Evolutionary conservation across 148 eudicot species (phyloP).

Genomic region (Chenopodium quinoa): DNA sequence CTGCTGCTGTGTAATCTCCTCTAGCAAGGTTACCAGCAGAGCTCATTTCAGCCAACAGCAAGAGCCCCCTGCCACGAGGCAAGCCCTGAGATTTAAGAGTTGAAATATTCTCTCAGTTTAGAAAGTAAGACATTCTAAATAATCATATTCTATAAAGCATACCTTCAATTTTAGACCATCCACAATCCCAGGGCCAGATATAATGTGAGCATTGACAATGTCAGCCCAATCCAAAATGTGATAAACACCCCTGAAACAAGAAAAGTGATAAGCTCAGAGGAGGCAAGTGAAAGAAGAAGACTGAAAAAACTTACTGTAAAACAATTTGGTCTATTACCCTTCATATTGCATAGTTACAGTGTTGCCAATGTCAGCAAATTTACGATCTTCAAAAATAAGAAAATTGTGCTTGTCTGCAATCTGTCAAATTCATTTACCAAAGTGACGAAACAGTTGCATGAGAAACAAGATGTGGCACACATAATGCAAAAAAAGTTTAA

Average conservation of each 20-base stretch:
- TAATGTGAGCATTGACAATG: conserved; percentile 86
- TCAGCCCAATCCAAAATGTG: conserved; percentile 97
- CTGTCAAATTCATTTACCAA: conserved; percentile 36
- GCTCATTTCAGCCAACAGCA: conserved; percentile 97
- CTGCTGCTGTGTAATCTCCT: conserved; percentile 94
- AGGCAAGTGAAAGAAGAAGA: not conserved
- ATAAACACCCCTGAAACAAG: conserved; percentile 65
- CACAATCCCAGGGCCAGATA: conserved; percentile 96
- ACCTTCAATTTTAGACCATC: conserved; percentile 92
- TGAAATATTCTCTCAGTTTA: not conserved
- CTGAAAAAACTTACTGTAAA: not conserved
- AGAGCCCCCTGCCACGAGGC: conserved; percentile 77
- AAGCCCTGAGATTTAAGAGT: conserved; percentile 48
- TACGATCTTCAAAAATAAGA: conserved; percentile 90
- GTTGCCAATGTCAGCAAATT: conserved; percentile 97
- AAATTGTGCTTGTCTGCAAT: conserved; percentile 93
- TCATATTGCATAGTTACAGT: conserved; percentile 95
- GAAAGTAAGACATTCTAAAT: not conserved
- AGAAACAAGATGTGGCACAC: not conserved
- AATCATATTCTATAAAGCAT: conserved; percentile 3
- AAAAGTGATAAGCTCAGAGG: not conserved
- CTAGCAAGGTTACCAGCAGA: conserved; percentile 92
- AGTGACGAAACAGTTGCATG: not conserved
- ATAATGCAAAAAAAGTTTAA: not conserved
- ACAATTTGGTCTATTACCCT: conserved; percentile 47